Conservation (phyloP, 2,329 filamentous ascomycete genomes). For the Didymella glomerata region DNA sequence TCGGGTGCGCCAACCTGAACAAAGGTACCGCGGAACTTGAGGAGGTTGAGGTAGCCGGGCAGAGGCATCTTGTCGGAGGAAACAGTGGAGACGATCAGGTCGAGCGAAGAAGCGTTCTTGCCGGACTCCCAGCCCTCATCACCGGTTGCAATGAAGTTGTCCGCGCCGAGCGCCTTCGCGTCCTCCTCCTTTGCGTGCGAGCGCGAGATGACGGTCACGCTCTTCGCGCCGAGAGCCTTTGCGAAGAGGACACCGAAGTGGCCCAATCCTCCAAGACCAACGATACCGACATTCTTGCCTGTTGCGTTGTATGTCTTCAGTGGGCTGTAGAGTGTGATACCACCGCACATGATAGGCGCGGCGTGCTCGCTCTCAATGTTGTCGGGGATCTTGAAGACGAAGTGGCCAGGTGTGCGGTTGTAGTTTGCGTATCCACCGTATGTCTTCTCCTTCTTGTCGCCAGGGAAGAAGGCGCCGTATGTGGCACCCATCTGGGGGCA, state of each 20-base stretch:
- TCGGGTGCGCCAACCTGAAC: constrained; percentile 74
- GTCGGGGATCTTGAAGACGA: constrained; percentile 77
- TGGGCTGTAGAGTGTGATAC: constrained; percentile 79
- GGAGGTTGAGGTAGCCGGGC: constrained; percentile 65
- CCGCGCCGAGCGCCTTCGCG: constrained; percentile 66
- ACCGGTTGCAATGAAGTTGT: constrained; percentile 68
- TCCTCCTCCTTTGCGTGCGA: constrained; percentile 67
- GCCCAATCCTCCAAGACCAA: constrained; percentile 77
- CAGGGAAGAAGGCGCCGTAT: constrained; percentile 56
- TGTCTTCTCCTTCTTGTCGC: constrained; percentile 67
- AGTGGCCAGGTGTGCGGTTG: constrained; percentile 78
- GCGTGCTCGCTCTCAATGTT: constrained; percentile 66
- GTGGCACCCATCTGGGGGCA: constrained; percentile 56
- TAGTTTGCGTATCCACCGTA: constrained; percentile 72
- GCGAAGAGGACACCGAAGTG: constrained; percentile 77
- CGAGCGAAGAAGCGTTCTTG: constrained; percentile 61
- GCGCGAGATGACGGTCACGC: constrained; percentile 71
- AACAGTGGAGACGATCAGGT: constrained; percentile 67
- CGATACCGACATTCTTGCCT: constrained; percentile 78
- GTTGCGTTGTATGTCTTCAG: constrained; percentile 77
- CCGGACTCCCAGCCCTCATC: constrained; percentile 67
- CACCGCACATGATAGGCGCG: constrained; percentile 84
- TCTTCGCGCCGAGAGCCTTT: constrained; percentile 73
- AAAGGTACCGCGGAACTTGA: constrained; percentile 67
- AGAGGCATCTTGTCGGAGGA: constrained; percentile 62